These are phyloP conservation scores for Xylaria digitata DNA, from an alignment of 2,329 filamentous ascomycete species.

Conservation along the genomic window DNA sequence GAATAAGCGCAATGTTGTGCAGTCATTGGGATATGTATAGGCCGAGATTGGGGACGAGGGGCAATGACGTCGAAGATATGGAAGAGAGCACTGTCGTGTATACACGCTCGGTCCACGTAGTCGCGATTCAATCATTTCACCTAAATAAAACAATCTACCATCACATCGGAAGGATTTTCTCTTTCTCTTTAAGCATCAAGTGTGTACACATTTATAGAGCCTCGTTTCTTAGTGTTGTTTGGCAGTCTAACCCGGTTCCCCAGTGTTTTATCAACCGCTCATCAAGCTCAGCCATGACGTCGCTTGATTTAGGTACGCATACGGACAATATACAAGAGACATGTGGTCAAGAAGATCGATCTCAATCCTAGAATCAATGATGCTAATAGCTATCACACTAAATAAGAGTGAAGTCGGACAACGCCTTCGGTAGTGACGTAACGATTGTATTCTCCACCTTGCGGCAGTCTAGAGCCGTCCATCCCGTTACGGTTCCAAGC, in stretches of 20 bases:
- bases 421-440: conserved; percentile 23
- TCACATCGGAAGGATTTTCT: not conserved
- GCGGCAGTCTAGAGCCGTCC: too few relatives aligned
- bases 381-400: not conserved
- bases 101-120: conserved; percentile 23
- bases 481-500: too few relatives aligned
- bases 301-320: not conserved
- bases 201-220: conserved; percentile 5
- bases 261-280: conserved; percentile 16
- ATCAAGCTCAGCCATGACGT: conserved; percentile 29
- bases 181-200: not conserved
- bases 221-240: not conserved
- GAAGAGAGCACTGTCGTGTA: conserved; percentile 15
- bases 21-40: conserved; percentile 1
- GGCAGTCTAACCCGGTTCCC: not conserved
- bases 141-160: not conserved
- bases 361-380: not conserved
- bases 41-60: conserved; percentile 17
- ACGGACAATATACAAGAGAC: not conserved
- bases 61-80: conserved; percentile 44
- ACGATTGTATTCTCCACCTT: too few relatives aligned
- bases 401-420: conserved; percentile 4
- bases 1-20: not conserved
- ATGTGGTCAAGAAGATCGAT: not conserved
- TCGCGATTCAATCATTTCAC: conserved; percentile 36